Conservation (phyloP, 2,329 filamentous ascomycete genomes). For the Neopestalotiopsis clavispora region DNA sequence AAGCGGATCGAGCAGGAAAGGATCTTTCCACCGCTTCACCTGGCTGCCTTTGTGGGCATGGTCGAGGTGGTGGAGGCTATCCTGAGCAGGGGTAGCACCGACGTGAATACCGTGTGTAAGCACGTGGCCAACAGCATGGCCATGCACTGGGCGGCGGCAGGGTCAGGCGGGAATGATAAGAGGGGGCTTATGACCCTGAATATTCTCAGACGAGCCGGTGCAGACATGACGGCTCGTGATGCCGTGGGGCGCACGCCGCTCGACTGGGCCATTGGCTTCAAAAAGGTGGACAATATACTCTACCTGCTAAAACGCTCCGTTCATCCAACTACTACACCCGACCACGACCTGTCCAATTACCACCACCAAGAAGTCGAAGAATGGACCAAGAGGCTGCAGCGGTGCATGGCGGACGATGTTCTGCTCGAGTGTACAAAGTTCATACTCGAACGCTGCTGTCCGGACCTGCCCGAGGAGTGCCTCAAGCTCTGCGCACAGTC, state of each 20-base stretch:
- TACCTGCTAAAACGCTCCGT: background rate
- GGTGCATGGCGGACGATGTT: background rate
- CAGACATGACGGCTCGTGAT: background rate
- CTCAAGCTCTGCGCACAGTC: conserved; percentile 3
- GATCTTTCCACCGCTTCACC: background rate
- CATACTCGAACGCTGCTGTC: background rate
- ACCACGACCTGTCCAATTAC: background rate
- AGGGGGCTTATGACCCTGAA: background rate
- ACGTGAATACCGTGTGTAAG: background rate
- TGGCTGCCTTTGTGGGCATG: conserved; percentile 8
- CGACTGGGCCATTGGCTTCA: conserved; percentile 10
- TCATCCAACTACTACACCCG: background rate
- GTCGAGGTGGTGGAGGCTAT: background rate
- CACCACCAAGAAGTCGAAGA: background rate
- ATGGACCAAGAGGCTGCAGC: conserved; percentile 5
- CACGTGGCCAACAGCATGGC: background rate
- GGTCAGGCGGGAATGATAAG: background rate
- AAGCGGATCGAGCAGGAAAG: background rate
- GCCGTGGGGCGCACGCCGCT: background rate
- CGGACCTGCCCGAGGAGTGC: background rate
- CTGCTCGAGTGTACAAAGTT: conserved; percentile 8
- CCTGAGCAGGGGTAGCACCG: background rate
- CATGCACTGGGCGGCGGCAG: background rate
- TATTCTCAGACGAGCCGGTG: background rate
- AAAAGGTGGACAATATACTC: background rate